phyloP scores from a whole-genome alignment of 202 grass and related monocot species.

The Panicum hallii region DNA sequence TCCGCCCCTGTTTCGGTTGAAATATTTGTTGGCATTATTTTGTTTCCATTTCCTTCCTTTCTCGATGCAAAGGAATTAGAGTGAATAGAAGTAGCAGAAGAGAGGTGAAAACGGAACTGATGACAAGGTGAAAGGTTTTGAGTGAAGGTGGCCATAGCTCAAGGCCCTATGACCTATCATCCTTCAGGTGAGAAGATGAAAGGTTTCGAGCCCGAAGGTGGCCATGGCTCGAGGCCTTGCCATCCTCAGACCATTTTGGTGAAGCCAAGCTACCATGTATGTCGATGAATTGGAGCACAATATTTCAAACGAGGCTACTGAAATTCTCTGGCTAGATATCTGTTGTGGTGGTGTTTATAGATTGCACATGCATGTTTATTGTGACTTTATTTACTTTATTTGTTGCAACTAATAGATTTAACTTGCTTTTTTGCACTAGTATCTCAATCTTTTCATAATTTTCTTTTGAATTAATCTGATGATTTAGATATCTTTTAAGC shows the following conservation, averaged over 20 bases:
- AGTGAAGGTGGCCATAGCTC: neutral
- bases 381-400: neutral
- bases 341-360: neutral
- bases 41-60: neutral
- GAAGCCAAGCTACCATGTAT: neutral
- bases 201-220: no score
- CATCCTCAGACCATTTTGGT: neutral
- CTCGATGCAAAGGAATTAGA: accelerated
- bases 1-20: no score
- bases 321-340: neutral
- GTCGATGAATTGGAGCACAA: neutral
- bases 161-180: neutral
- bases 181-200: neutral
- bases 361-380: neutral
- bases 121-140: neutral
- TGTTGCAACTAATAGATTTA: neutral
- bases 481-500: no score
- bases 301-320: neutral
- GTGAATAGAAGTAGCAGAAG: neutral
- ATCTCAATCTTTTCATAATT: neutral
- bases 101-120: neutral
- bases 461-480: neutral
- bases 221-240: neutral
- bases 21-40: neutral
- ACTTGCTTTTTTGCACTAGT: neutral